phyloP scores from a whole-genome alignment of 108 stramenopile species.

The Pseudonitzschia delicatissima region DNA sequence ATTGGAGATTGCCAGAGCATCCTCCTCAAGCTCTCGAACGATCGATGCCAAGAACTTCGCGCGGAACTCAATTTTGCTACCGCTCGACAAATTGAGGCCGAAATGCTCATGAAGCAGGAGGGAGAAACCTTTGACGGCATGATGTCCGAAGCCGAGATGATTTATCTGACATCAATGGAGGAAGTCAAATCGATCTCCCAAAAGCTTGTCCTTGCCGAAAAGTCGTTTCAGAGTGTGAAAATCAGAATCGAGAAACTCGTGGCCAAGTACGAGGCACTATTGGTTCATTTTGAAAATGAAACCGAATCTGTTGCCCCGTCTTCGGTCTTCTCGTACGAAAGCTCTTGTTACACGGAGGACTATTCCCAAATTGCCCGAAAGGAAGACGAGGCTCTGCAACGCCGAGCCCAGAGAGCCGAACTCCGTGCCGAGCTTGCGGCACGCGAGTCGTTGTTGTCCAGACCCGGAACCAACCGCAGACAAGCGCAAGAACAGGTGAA shows the following conservation, averaged over 20 bases:
- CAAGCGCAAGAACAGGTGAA: conserved; percentile 66
- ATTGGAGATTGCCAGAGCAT: conserved; percentile 90
- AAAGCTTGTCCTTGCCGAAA: conserved; percentile 72
- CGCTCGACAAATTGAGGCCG: conserved; percentile 68
- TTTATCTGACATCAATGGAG: conserved; percentile 61
- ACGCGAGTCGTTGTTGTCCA: conserved; percentile 63
- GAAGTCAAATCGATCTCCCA: conserved; percentile 74
- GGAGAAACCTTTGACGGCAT: conserved; percentile 51
- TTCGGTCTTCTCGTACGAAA: conserved; percentile 43
- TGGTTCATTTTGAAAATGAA: conserved; percentile 68
- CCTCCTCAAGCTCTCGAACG: conserved; percentile 76
- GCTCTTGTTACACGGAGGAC: conserved; percentile 48
- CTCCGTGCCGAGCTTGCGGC: conserved; percentile 72
- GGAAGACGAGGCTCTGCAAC: conserved; percentile 47
- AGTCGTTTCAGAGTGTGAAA: conserved; percentile 64
- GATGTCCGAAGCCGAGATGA: conserved; percentile 82
- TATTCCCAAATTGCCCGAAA: conserved; percentile 11
- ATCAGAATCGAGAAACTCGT: conserved; percentile 72
- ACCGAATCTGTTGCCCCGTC: conserved; percentile 43
- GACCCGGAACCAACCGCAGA: conserved; percentile 48
- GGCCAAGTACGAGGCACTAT: conserved; percentile 62
- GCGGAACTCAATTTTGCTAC: conserved; percentile 61
- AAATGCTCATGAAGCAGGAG: conserved; percentile 69
- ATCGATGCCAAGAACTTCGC: conserved; percentile 71
- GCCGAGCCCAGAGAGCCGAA: conserved; percentile 71